Evolutionary conservation across 139 green algal genomes (phyloP), one percentile per base, ranked within the genome.

Genomic region (Chlorella ohadii): DNA sequence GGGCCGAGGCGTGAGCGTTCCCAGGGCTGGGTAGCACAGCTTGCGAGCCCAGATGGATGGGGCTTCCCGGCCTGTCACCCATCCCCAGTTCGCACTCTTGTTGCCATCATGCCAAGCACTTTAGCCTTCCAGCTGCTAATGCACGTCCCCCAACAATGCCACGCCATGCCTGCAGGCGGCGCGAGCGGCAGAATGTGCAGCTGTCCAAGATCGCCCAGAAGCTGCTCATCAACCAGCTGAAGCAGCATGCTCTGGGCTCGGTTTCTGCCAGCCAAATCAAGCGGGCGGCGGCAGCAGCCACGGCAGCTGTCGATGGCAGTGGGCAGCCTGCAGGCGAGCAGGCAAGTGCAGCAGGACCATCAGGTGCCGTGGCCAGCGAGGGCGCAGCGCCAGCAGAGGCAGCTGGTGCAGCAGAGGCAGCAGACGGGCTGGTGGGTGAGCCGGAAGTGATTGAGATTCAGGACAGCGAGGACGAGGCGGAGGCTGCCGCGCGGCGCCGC

Each of bases 171-270:
- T 51, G 65, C 79, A 91, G 93, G 68, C 92, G 94, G 67, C 84
- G 94, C 0, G 95, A 98, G 73, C 82, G 91, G 70, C 95, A 98
- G 88, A 79, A 90, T 41, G 87, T 84, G 13, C 87, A 88, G 73
- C 80, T 98, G 57, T 87, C 90, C 25, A 91, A 93, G 66, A 94
- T 94, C 15, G 97, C 97, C 3, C 97, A 99, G 87, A 97, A 97
- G 92, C 89, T 99, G 41, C 92, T 99, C 20, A 59, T 99, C 25
- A 95, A 93, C 70, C 92, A 97, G 87, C 90, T 99, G 28, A 97
- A 97, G 85, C 82, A 89, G 84, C 79, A 86, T 36, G 86, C 82
- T 2, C 57, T 90, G 22, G 59, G 34, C 1, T 44, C 76, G 28
- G 47, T 82, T n/a, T 61, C 73, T 34, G 74, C 44, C n/a, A 41